Evolutionary conservation across 495 filamentous ascomycete genomes (phyloP).

Genomic region (Amorphotheca resinae): DNA sequence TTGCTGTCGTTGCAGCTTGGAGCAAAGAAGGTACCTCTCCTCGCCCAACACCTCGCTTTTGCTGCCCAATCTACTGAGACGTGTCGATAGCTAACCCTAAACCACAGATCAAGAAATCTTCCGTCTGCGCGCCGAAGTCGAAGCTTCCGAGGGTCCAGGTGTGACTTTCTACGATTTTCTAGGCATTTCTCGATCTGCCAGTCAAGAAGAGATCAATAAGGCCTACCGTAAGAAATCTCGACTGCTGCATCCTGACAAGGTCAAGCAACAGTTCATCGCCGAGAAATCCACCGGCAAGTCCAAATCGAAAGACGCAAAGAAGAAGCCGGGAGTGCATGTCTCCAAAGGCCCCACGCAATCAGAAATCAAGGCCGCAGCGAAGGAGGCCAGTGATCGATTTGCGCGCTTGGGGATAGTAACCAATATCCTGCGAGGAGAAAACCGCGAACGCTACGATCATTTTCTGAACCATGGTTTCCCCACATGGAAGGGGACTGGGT

Average conservation of each 20-base stretch:
- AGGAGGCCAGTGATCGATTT: conserved; percentile 67
- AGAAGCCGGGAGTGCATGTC: conserved; percentile 52
- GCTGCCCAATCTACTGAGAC: conserved; percentile 7
- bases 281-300: conserved; percentile 46
- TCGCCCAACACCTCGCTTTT: conserved; percentile 1
- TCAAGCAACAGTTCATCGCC: conserved; percentile 67
- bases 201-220: conserved; percentile 81
- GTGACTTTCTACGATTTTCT: conserved; percentile 95
- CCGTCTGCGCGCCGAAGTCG: conserved; percentile 75
- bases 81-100: neutral
- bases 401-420: conserved; percentile 70
- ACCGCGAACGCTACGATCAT: conserved; percentile 83
- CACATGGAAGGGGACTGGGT: conserved; percentile 90
- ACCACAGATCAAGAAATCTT: conserved; percentile 90
- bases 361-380: conserved; percentile 61
- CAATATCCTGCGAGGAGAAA: conserved; percentile 68
- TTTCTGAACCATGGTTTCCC: conserved; percentile 93
- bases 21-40: conserved; percentile 61
- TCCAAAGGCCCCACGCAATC: conserved; percentile 55
- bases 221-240: conserved; percentile 81
- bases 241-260: conserved; percentile 86
- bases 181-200: conserved; percentile 55
- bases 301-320: conserved; percentile 36
- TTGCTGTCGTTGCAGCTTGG: conserved; percentile 59
- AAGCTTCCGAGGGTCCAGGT: conserved; percentile 58